Evolutionary conservation across 306 rosid species (phyloP).

Genomic region (Acacia acuminata): DNA sequence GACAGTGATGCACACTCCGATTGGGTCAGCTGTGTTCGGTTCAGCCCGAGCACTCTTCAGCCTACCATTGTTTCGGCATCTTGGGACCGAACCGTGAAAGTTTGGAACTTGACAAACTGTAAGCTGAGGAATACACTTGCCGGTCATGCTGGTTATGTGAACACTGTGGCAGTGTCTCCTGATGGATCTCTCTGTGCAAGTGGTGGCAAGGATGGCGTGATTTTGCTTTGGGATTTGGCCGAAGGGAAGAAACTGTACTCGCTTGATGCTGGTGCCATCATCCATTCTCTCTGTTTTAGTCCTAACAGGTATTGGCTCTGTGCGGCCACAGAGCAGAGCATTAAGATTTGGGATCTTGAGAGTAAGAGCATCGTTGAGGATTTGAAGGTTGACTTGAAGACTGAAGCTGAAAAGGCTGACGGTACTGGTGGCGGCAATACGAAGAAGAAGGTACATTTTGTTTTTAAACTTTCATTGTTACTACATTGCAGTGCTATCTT

Average conservation of each 20-base stretch:
- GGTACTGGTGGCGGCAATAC: slow-evolving; percentile 43
- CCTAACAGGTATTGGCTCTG: slow-evolving; percentile 99
- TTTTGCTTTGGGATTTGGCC: slow-evolving; percentile 92
- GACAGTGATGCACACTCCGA: slow-evolving; percentile 78
- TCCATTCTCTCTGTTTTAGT: slow-evolving; percentile 87
- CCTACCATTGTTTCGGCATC: slow-evolving; percentile 91
- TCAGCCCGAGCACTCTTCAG: slow-evolving; percentile 69
- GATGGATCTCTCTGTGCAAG: slow-evolving; percentile 94
- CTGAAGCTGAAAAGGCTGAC: slow-evolving; percentile 79
- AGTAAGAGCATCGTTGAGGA: slow-evolving; percentile 95
- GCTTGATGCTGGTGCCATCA: slow-evolving; percentile 80
- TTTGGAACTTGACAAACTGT: slow-evolving; percentile 86
- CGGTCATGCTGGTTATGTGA: slow-evolving; percentile 83
- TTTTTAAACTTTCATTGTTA: neutral
- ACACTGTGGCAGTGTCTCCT: slow-evolving; percentile 95
- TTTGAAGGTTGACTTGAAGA: slow-evolving; percentile 82
- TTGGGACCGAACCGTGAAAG: slow-evolving; percentile 67
- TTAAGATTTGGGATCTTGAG: slow-evolving; percentile 99
- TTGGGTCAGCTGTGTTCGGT: slow-evolving; percentile 92
- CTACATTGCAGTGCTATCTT: neutral
- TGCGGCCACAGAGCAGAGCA: slow-evolving; percentile 92
- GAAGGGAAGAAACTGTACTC: slow-evolving; percentile 91
- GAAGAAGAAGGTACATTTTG: slow-evolving; percentile 71
- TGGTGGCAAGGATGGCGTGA: slow-evolving; percentile 92
- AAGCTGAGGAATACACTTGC: slow-evolving; percentile 73